A percentile compares a stretch with the other conserved stretches of the same genome.
phyloP scores from a whole-genome alignment of 257 asterid species.

The Handroanthus guayacan region DNA sequence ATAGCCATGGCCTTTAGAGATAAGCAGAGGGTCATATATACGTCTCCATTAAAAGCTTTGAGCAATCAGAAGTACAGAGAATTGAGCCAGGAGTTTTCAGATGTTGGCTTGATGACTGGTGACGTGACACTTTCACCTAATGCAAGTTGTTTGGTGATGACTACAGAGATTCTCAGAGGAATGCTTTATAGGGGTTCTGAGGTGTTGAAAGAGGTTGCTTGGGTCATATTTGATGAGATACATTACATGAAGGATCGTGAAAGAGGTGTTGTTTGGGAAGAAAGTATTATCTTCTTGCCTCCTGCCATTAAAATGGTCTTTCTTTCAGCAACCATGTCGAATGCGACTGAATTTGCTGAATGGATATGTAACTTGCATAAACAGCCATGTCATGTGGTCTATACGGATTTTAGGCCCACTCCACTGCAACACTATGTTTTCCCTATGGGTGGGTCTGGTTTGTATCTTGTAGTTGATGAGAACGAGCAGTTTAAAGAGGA shows the following conservation, averaged over 20 bases:
- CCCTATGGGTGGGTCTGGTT: slow-evolving; percentile 92
- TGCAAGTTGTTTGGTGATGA: slow-evolving; percentile 98
- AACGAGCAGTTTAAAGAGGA: slow-evolving; percentile 93
- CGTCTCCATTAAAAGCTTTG: slow-evolving; percentile 92
- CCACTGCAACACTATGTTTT: slow-evolving; percentile 97
- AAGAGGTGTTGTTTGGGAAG: slow-evolving; percentile 99
- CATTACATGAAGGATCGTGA: slow-evolving; percentile 99
- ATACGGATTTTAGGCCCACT: slow-evolving; percentile 96
- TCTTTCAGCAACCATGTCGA: slow-evolving; percentile 97
- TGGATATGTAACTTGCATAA: slow-evolving; percentile 96
- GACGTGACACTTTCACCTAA: slow-evolving; percentile 92
- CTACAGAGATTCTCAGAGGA: slow-evolving; percentile 93
- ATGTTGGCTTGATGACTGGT: slow-evolving; percentile 97
- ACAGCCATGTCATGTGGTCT: slow-evolving; percentile 97
- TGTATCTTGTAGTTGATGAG: slow-evolving; percentile 96
- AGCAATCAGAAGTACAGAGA: slow-evolving; percentile 97
- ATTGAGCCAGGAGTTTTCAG: slow-evolving; percentile 87
- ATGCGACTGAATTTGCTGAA: slow-evolving; percentile 98
- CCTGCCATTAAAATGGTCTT: slow-evolving; percentile 98
- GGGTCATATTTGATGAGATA: slow-evolving; percentile 99
- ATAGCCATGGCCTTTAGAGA: slow-evolving; percentile 95
- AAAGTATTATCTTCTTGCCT: slow-evolving; percentile 96
- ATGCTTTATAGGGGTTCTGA: slow-evolving; percentile 99
- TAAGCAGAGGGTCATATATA: slow-evolving; percentile 89
- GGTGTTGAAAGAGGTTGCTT: slow-evolving; percentile 95